Evolutionary conservation across 805 yeast genomes (phyloP).

Genomic region (Ogataea henricii): DNA sequence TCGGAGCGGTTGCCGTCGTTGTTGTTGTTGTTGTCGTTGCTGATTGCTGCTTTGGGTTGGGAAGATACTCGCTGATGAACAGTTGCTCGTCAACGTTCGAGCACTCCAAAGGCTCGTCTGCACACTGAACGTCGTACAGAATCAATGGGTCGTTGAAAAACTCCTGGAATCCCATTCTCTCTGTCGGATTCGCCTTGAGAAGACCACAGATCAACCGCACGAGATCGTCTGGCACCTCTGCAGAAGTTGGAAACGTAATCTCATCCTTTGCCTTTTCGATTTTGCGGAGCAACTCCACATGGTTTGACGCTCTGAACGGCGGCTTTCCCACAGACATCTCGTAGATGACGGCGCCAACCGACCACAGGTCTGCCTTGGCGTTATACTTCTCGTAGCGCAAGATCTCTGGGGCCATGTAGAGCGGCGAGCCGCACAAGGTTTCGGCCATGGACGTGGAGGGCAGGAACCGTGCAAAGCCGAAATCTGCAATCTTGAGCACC

Average conservation of each 20-base stretch:
- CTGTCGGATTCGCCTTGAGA: constrained; percentile 81
- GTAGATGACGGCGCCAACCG: constrained; percentile 93
- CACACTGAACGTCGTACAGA: constrained; percentile 50
- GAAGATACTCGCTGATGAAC: constrained; percentile 78
- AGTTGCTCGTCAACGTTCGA: constrained; percentile 74
- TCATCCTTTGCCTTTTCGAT: constrained; percentile 81
- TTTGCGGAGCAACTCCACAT: constrained; percentile 81
- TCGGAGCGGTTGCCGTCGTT: background rate
- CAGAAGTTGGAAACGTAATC: constrained; percentile 72
- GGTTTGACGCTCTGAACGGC: constrained; percentile 92
- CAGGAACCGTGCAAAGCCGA: constrained; percentile 93
- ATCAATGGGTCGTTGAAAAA: constrained; percentile 78
- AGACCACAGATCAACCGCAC: constrained; percentile 72
- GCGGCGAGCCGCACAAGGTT: constrained; percentile 95
- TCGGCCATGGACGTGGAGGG: constrained; percentile 96
- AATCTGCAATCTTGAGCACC: constrained; percentile 90
- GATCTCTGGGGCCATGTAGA: constrained; percentile 98
- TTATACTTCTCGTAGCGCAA: constrained; percentile 91
- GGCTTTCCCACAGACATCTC: constrained; percentile 98
- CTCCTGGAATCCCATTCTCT: constrained; percentile 85
- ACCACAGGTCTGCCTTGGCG: constrained; percentile 97
- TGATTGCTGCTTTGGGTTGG: constrained; percentile 16
- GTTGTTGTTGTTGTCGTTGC: too few relatives aligned
- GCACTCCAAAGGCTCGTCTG: constrained; percentile 61
- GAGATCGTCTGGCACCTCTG: constrained; percentile 65